phyloP scores from a whole-genome alignment of 305 asterid genomes.

The Solanum aculeatissimum region DNA sequence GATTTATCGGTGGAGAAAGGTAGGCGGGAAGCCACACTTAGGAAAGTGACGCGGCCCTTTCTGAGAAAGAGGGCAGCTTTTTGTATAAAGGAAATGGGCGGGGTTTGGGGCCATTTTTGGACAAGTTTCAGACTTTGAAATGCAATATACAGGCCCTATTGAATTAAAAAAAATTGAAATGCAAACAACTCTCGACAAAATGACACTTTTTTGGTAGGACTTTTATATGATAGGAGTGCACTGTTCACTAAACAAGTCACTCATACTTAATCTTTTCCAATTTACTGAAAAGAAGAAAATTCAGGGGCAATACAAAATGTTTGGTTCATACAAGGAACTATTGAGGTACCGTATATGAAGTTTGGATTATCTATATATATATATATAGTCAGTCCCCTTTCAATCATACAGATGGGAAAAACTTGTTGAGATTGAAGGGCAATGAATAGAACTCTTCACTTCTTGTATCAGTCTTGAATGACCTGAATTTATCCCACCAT shows the following conservation, averaged over 20 bases:
- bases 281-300: background rate
- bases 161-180: too few relatives aligned
- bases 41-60: too few relatives aligned
- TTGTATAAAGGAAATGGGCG: too few relatives aligned
- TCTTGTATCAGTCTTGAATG: conserved; percentile 64
- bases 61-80: too few relatives aligned
- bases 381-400: background rate
- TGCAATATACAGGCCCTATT: too few relatives aligned
- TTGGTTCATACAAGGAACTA: background rate
- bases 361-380: background rate
- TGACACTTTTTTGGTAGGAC: too few relatives aligned
- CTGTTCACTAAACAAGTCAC: background rate
- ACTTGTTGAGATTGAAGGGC: conserved; percentile 84
- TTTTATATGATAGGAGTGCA: background rate
- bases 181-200: background rate
- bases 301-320: background rate
- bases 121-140: too few relatives aligned
- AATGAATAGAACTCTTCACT: conserved; percentile 79
- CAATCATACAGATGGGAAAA: conserved; percentile 63
- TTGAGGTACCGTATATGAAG: background rate
- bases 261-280: background rate
- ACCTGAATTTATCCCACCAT: conserved; percentile 83
- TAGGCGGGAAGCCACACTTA: too few relatives aligned
- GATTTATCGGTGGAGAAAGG: too few relatives aligned
- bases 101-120: too few relatives aligned